Base-by-base conservation (phyloP, 768 basidiomycete species). In the Clavaria fumosa region DNA sequence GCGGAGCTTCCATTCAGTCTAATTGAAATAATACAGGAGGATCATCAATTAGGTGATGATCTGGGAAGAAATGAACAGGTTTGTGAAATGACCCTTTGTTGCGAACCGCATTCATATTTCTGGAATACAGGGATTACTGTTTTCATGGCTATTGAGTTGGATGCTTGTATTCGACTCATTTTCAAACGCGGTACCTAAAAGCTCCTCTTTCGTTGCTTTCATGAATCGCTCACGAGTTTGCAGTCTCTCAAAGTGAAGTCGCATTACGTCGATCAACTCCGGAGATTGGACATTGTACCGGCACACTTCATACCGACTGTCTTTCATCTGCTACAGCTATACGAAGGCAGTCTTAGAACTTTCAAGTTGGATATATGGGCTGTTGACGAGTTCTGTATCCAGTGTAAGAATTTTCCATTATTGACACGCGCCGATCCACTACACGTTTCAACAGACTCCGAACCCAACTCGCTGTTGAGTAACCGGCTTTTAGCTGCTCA, bases 111-210 rank as follows among this genome's bases (percentile, higher is more conserved):
- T 23, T 24, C 18, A 35, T 28, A 20, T 10, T 39, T 32, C 41
- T 40, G 21, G 20, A 45, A 40, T 45, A 55, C 3, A 32, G 66
- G 64, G 63, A 60, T 34, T n/a, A n/a, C 50, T 69, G 2, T 74
- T 83, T 43, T 75, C 78, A 3, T 70, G 72, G 44, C 58, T 95
- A n/a, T 66, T 95, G 6, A 71, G 69, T 2, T 95, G 89, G 90
- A 83, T 91, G 78, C 59, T 86, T n/a, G 52, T 78, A 1, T 78
- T 95, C 43, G 85, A 90, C 49, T 61, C 81, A 14, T 95, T 95
- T 56, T 61, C 63, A 18, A 75, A 84, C 53, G 80, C 86, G 6
- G 90, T 91, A 53, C 44, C 84, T 64, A 28, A 38, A 24, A 9
- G 6, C 17, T 28, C 37, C 4, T 17, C 15, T 2, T 14, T 21